These are phyloP conservation scores for Cercospora zeina DNA, from an alignment of 2,329 filamentous ascomycete species.

Conservation along the genomic window DNA sequence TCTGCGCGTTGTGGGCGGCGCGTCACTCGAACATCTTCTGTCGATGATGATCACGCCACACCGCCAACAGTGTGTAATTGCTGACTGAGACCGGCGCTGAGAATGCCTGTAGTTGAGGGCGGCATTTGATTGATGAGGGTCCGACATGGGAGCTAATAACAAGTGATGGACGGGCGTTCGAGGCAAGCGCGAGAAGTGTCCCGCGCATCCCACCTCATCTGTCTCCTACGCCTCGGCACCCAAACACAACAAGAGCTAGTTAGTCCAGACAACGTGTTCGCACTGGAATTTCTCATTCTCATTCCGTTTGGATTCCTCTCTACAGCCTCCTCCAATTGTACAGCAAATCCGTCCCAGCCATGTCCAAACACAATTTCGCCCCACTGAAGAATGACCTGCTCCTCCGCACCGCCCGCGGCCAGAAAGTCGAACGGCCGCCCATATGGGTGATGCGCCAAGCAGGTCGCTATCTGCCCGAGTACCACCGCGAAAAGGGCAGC, in stretches of 20 bases:
- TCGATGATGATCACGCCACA: not conserved
- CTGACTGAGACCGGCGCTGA: not conserved
- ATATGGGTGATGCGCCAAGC: conserved; percentile 99
- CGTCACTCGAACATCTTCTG: not conserved
- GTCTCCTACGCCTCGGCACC: conserved; percentile 7
- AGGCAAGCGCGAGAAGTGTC: conserved; percentile 1
- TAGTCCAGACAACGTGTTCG: conserved; percentile 8
- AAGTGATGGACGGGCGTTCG: not conserved
- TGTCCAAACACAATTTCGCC: conserved; percentile 59
- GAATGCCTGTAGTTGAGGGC: not conserved
- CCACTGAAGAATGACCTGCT: conserved; percentile 91
- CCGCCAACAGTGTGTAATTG: not conserved
- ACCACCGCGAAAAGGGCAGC: conserved; percentile 87
- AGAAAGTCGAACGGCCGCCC: conserved; percentile 87
- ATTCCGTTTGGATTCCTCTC: not conserved
- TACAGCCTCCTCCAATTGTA: not conserved
- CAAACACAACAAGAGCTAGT: conserved; percentile 4
- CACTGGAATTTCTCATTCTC: not conserved
- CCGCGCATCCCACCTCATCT: conserved; percentile 13
- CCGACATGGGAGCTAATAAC: not conserved
- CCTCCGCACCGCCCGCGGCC: conserved; percentile 82
- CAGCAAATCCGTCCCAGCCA: not conserved
- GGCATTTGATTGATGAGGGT: not conserved
- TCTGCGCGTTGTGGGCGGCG: not conserved
- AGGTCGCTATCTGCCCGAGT: conserved; percentile 95